Percentiles rank a stretch among this genome's conserved stretches.
phyloP scores from a whole-genome alignment of 345 rosid species.

The Camelina sativa region DNA sequence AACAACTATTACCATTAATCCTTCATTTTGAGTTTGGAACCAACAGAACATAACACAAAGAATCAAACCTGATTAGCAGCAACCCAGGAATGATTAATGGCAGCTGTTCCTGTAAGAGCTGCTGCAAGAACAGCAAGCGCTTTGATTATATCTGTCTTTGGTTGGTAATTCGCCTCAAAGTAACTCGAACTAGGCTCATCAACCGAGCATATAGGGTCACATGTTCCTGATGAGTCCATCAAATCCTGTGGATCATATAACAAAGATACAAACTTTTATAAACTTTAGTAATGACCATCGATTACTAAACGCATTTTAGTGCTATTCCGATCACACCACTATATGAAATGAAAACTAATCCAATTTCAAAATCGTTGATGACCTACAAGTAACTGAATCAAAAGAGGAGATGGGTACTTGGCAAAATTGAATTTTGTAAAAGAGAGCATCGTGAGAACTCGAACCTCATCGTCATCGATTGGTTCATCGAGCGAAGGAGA shows the following conservation, averaged over 20 bases:
- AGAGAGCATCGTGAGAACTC: neutral
- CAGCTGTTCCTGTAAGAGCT: slow-evolving; percentile 79
- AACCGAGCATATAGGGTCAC: slow-evolving; percentile 90
- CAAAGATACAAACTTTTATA: neutral
- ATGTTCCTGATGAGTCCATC: slow-evolving; percentile 56
- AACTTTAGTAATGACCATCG: neutral
- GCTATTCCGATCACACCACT: neutral
- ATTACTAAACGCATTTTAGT: neutral
- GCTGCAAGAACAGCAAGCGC: slow-evolving; percentile 80
- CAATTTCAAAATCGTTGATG: neutral
- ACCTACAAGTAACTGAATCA: neutral
- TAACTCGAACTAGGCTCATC: slow-evolving; percentile 84
- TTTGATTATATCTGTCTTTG: slow-evolving; percentile 82
- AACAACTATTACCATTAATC: too few species aligned
- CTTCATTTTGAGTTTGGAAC: slow-evolving; percentile 1
- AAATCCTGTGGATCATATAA: slow-evolving; percentile 59
- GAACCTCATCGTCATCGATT: slow-evolving; percentile 68
- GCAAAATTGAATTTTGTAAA: slow-evolving; percentile 3
- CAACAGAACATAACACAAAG: neutral
- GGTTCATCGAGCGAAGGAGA: slow-evolving; percentile 42
- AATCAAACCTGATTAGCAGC: slow-evolving; percentile 84
- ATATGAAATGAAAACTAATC: slow-evolving; percentile 2
- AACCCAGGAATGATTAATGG: slow-evolving; percentile 94
- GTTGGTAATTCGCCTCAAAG: slow-evolving; percentile 69
- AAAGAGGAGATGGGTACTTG: slow-evolving; percentile 14